Evolutionary conservation across 768 basidiomycete species (phyloP).

Genomic region (Amanita exitialis): DNA sequence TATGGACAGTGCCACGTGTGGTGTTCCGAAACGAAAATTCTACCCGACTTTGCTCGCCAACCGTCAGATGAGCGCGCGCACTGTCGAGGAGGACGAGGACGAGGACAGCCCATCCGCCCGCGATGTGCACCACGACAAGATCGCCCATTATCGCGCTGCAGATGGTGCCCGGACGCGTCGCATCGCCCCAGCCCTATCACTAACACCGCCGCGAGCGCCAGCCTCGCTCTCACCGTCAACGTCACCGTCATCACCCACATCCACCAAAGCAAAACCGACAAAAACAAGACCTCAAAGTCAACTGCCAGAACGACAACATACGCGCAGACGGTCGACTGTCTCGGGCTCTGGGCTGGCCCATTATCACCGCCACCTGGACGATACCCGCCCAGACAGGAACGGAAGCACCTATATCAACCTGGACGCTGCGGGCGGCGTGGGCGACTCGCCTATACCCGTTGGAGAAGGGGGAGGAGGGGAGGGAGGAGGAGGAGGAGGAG

Average conservation of each 20-base stretch:
- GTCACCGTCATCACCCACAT: neutral
- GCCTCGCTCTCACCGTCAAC: neutral
- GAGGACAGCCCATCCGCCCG: neutral
- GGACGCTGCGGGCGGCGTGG: conserved; percentile 48
- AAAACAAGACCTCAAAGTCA: neutral
- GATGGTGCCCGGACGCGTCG: too few species aligned
- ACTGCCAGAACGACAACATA: neutral
- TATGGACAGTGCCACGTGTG: too few species aligned
- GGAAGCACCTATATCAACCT: conserved; percentile 26
- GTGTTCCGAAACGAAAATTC: too few species aligned
- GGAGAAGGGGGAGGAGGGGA: neutral
- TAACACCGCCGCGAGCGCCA: too few species aligned
- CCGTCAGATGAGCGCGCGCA: neutral
- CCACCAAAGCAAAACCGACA: neutral
- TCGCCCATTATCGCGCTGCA: too few species aligned
- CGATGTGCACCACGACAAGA: neutral
- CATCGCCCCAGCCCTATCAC: too few species aligned
- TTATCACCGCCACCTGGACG: neutral
- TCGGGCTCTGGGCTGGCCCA: neutral
- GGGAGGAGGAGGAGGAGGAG: neutral
- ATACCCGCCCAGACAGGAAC: neutral
- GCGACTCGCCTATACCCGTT: conserved; percentile 46
- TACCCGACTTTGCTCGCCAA: neutral
- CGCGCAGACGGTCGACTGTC: neutral
- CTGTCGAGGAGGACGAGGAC: neutral